Evolutionary conservation across 352 stramenopile species (phyloP), one percentile per base, ranked within the genome.

Genomic region (Phytopythium sindhum): DNA sequence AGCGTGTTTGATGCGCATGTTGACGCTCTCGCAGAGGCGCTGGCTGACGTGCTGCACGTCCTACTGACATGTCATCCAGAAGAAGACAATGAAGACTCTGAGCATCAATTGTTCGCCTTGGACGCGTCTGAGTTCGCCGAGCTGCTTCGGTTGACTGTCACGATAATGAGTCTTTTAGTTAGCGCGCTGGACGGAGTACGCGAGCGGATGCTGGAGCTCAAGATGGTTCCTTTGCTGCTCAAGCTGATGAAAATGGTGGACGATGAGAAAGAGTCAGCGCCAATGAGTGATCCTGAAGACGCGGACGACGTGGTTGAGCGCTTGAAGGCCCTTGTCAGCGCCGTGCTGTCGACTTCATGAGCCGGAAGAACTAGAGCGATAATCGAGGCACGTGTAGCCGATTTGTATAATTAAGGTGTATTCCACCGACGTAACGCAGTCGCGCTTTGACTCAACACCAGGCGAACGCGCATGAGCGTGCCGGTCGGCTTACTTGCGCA

Each of bases 111-210:
- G 45, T 58, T 65, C 17, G 35, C 33, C 24, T 31, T 65, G 14
- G 76, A 86, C 4, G 21, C 64, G 12, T 64, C 62, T 0, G 84
- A 93, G 66, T 78, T 77, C 28, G 65, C 74, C 29, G 81, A 93
- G 72, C 63, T 93, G 21, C n/a, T 88, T 24, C 75, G 78, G 17
- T 56, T 93, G 14, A 61, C 62, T 1, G 60, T 91, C 15, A 88
- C 84, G 39, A 55, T 91, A 3, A 60, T 89, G 10, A 77, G 76
- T 63, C 61, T 80, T 2, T 28, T 91, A 23, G 67, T 82, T 0
- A 77, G 81, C 35, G 73, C 87, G 44, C 50, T 89, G 8, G 70
- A 76, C 10, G 44, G 24, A 19, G 54, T 66, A 11, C 23, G 63
- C 6, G 21, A 62, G 14, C 62, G 68, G 17, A 41, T 84, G 9